Base-by-base conservation (phyloP, 1,284 basidiomycete genomes). In the Irpex sp. region DNA sequence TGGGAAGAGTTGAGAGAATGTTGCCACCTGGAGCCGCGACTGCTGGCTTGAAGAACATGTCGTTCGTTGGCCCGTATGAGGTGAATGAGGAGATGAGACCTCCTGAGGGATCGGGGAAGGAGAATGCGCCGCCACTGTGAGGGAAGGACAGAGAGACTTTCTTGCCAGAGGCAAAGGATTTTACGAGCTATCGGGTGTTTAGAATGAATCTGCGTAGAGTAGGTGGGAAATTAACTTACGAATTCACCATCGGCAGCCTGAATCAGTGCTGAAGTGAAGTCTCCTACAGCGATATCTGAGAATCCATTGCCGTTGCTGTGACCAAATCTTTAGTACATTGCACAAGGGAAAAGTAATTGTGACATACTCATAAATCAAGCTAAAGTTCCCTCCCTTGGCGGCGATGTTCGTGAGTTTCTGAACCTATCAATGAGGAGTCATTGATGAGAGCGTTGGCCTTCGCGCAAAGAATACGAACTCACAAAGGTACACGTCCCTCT, bases 1-100 rank as follows among this genome's bases (percentile, higher is more conserved):
- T 68, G 2, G 82, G 82, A 51, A 78, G 73, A 3, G 85, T 86
- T 18, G 82, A 87, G 16, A 87, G 75, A 58, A 88, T 87, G 65
- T 79, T 78, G 6, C 77, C 78, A 47, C 83, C 84, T 4, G 82
- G 82, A 4, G 82, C 81, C 4, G 78, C 72, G 57, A 82, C 66
- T 2, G 77, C 74, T 2, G 83, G 81, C 62, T 80, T 78, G 66
- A 81, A 74, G 68, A 73, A 76, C 69, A 83, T 72, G 67, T 85
- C 83, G 68, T 82, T 78, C 16, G 81, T 77, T 0, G 82, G 83
- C 2, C 82, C 82, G 63, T 78, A 80, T 48, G 77, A 76, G 4
- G 78, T 78, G 73, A 79, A 83, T 59, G 67, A 66, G 19, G 79
- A 79, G 39, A 81, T 76, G 47, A 79, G 72, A 37, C 81, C 82